Evolutionary conservation across 176 grass and related monocot genomes (phyloP).

Genomic region (Metroxylon sagu): DNA sequence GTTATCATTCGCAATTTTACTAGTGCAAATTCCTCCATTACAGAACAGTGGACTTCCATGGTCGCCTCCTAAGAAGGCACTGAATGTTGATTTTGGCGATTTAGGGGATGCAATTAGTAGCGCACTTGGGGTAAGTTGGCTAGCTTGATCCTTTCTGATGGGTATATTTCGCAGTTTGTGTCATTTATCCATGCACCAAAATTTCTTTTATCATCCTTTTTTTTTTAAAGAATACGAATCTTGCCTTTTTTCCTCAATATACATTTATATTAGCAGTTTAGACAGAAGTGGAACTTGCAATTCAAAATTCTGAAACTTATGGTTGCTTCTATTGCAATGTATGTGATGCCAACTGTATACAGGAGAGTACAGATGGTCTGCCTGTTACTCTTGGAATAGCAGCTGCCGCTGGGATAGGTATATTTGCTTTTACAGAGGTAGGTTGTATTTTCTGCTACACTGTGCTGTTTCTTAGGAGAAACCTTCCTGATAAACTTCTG

Average conservation of each 20-base stretch:
- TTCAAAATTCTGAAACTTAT: too few species aligned
- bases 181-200: too few species aligned
- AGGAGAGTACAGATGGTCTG: constrained; percentile 64
- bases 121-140: constrained; percentile 58
- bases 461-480: not conserved
- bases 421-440: constrained; percentile 84
- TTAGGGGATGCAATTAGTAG: constrained; percentile 30
- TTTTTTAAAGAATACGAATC: not conserved
- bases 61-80: constrained; percentile 52
- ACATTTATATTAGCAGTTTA: too few species aligned
- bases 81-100: constrained; percentile 55
- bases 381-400: constrained; percentile 74
- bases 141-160: not conserved
- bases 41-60: constrained; percentile 90
- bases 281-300: too few species aligned
- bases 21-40: constrained; percentile 31
- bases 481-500: not conserved
- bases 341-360: not conserved
- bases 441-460: not conserved
- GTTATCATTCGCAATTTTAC: constrained; percentile 22
- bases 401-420: constrained; percentile 74
- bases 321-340: too few species aligned
- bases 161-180: not conserved
- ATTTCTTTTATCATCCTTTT: not conserved
- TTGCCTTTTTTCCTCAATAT: too few species aligned